A percentile compares a stretch with the other conserved stretches of the same genome.
Conservation (phyloP, 129 eudicot species). For the Cynara cardunculus region DNA sequence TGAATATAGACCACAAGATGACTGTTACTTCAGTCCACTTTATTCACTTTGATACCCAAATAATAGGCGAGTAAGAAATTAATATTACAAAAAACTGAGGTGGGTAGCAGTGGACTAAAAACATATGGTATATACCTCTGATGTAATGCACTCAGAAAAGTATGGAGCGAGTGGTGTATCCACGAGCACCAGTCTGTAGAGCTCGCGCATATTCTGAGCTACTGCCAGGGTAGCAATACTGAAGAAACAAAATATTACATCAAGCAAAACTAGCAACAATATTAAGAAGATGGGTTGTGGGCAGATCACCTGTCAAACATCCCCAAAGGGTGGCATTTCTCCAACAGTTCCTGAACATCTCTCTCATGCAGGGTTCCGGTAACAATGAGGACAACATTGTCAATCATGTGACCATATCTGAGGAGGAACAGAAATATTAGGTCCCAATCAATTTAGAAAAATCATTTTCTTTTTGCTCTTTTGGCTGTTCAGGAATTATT, state of each 20-base stretch:
- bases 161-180: slow-evolving; percentile 97
- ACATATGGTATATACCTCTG: slow-evolving; percentile 54
- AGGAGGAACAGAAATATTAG: neutral
- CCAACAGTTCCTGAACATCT: slow-evolving; percentile 89
- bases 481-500: too few species aligned
- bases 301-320: slow-evolving; percentile 81
- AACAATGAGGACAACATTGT: slow-evolving; percentile 90
- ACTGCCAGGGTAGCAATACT: slow-evolving; percentile 95
- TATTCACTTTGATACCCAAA: neutral
- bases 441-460: neutral
- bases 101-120: neutral
- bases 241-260: slow-evolving; percentile 21
- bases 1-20: too few species aligned
- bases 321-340: slow-evolving; percentile 94
- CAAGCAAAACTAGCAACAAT: neutral
- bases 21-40: too few species aligned
- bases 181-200: slow-evolving; percentile 87
- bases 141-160: slow-evolving; percentile 93
- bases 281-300: neutral
- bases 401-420: slow-evolving; percentile 98
- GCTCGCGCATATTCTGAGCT: slow-evolving; percentile 96
- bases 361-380: slow-evolving; percentile 97
- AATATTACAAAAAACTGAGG: neutral
- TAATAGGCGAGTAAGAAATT: neutral
- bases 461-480: too few species aligned